Evolutionary conservation across 2,329 filamentous ascomycete species (phyloP), one percentile per base, ranked within the genome.

Genomic region (Clonostachys rhizophaga): DNA sequence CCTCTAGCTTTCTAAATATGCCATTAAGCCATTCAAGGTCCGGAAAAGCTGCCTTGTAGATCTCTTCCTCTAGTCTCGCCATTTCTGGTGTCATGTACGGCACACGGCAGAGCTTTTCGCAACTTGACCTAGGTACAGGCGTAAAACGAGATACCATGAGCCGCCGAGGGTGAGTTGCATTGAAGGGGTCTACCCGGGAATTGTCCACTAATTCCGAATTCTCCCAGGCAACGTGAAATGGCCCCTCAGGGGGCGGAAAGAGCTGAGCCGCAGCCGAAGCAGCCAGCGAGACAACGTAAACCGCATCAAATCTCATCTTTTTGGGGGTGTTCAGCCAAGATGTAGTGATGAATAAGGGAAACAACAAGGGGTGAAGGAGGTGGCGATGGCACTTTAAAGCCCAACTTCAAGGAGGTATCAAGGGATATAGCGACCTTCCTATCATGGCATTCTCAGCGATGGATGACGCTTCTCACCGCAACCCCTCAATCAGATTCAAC

Each of bases 11-110:
- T 9, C 42, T 13, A 7, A 59, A 46, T 4, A 54, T 17, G 40
- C 49, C 52, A 8, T 30, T 35, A 4, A 53, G 54, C 57, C 57
- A 59, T 44, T 46, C 47, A 17, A 42, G 45, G 16, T 36, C 42
- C 12, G 39, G 42, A 14, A 54, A 33, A 18, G 44, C 55, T 16
- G 45, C 48, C 20, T 40, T 37, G 10, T 56, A 35, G 41, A 57
- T 55, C 18, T 47, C 49, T 42, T 60, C 58, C 40, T 58, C 52
- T 24, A 52, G 37, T 2, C 41, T 16, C n/a, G 54, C 51, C 10
- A 56, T 46, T 18, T 50, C 47, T 12, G 49, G 10, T 11, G 50
- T 42, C 57, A 58, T 56, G 46, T 58, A 58, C 1, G 51, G 55
- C 7, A 53, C 49, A 34, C 34, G 47, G 40, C 57, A 59, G 16